These are phyloP conservation scores for Canna indica DNA, from an alignment of 176 grass and related monocot genomes.

Conservation along the genomic window DNA sequence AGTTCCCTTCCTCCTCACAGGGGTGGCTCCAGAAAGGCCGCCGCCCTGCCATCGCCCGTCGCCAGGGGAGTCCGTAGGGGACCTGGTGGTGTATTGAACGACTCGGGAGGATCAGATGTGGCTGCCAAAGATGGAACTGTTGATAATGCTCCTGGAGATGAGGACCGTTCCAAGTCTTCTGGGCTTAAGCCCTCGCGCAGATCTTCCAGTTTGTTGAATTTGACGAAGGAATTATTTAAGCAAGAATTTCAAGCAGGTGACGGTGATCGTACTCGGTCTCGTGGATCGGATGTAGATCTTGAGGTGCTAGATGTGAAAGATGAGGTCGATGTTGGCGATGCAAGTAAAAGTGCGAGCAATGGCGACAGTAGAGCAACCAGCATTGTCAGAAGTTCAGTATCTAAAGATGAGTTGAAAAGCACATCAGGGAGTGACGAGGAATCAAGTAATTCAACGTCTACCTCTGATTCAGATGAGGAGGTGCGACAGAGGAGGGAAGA, in stretches of 20 bases:
- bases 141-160: background rate
- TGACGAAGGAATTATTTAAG: conserved; percentile 5
- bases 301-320: background rate
- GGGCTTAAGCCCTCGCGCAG: background rate
- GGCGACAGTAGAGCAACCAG: background rate
- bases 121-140: background rate
- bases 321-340: background rate
- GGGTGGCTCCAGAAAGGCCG: conserved; percentile 1
- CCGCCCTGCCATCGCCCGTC: background rate
- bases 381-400: background rate
- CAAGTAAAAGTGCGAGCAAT: background rate
- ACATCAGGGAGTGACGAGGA: background rate
- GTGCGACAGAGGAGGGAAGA: conserved; percentile 70
- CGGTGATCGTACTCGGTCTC: background rate
- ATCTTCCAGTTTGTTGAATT: conserved; percentile 20
- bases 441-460: conserved; percentile 39
- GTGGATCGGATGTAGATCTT: background rate
- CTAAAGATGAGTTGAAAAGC: background rate
- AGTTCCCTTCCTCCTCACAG: background rate
- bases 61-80: conserved; percentile 12
- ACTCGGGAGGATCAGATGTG: conserved; percentile 8
- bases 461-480: conserved; percentile 61
- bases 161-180: background rate
- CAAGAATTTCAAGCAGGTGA: conserved; percentile 1
- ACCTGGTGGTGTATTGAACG: conserved; percentile 16